Evolutionary conservation across 2,329 filamentous ascomycete species (phyloP).

Genomic region (Scortechinia acanthostroma): DNA sequence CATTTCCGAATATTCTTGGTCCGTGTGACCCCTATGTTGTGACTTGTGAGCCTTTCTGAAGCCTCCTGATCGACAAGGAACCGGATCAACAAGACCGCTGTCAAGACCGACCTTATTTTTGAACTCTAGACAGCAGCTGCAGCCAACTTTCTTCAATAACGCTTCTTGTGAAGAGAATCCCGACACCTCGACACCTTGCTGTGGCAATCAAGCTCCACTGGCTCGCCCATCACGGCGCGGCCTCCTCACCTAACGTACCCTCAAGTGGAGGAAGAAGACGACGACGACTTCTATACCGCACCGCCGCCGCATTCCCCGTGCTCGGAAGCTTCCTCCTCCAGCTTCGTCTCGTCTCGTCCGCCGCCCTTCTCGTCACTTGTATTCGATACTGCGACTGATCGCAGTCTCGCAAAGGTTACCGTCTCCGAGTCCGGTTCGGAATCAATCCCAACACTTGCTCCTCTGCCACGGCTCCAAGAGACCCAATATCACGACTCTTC

Average conservation of each 20-base stretch:
- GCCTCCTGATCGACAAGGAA: no score
- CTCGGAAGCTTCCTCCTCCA: not conserved
- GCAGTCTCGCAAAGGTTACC: not conserved
- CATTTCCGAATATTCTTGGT: no score
- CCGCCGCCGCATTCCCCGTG: not conserved
- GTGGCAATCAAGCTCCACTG: not conserved
- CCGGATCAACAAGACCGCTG: no score
- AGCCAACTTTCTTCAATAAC: no score
- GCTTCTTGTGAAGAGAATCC: no score
- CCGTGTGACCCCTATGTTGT: no score
- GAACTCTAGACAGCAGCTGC: no score
- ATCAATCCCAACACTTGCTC: not conserved
- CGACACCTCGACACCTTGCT: no score
- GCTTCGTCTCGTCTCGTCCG: not conserved
- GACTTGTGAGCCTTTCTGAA: no score
- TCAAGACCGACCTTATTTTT: no score
- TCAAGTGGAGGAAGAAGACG: not conserved
- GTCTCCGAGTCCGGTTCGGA: not conserved
- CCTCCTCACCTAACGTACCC: not conserved
- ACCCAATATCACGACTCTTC: not conserved
- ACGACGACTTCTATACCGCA: not conserved
- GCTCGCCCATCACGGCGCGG: constrained; percentile 1
- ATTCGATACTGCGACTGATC: not conserved
- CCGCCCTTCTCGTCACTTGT: not conserved
- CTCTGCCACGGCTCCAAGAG: no score